These are phyloP conservation scores for Botrytis elliptica DNA, from an alignment of 2,329 filamentous ascomycete species.

Conservation along the genomic window DNA sequence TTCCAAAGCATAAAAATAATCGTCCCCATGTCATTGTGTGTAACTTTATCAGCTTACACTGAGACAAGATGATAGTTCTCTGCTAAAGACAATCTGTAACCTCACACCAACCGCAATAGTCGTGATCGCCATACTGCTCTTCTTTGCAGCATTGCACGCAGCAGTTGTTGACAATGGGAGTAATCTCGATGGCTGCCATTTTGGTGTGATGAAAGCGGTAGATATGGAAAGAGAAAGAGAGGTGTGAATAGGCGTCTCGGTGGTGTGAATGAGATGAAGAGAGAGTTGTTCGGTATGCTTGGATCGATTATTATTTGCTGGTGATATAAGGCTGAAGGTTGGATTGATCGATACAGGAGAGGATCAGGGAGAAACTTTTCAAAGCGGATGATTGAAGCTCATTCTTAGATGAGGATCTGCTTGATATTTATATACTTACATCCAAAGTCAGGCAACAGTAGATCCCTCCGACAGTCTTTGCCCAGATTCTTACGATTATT, in stretches of 20 bases:
- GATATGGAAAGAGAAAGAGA: neutral
- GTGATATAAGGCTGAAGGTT: neutral
- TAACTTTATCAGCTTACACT: neutral
- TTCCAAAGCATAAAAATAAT: neutral
- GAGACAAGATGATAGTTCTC: neutral
- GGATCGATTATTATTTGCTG: neutral
- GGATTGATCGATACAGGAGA: neutral
- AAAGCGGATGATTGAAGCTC: neutral
- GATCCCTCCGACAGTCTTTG: neutral
- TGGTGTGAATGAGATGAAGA: neutral
- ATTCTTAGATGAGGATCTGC: neutral
- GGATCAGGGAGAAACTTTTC: neutral
- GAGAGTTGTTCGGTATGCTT: neutral
- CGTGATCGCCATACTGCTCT: slow-evolving; percentile 50
- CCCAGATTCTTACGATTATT: neutral
- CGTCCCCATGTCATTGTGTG: neutral
- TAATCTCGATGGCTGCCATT: slow-evolving; percentile 47
- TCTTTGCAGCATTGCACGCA: slow-evolving; percentile 54
- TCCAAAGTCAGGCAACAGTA: slow-evolving; percentile 10
- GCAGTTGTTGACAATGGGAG: slow-evolving; percentile 50
- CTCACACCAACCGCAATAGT: slow-evolving; percentile 51
- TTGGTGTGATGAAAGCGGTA: neutral
- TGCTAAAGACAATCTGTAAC: slow-evolving; percentile 34
- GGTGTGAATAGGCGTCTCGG: neutral
- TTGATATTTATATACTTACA: slow-evolving; percentile 16